Evolutionary conservation across 768 basidiomycete genomes (phyloP).

Genomic region (Mycena belliarum): DNA sequence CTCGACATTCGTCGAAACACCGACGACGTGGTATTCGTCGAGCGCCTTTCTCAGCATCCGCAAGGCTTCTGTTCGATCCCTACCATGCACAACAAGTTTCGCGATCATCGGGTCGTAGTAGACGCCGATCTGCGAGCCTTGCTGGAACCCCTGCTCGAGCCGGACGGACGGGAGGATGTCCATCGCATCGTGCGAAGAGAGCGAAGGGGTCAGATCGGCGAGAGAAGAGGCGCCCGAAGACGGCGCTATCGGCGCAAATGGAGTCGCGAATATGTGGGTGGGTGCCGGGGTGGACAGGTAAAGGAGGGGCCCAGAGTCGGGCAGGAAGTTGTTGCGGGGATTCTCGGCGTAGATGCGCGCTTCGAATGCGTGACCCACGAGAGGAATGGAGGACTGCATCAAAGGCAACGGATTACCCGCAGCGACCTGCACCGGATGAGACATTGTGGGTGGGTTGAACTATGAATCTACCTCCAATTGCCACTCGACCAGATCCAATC

Average conservation of each 20-base stretch:
- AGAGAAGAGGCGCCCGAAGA: conserved; percentile 24
- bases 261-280: conserved; percentile 67
- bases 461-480: conserved; percentile 67
- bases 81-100: conserved; percentile 87
- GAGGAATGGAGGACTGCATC: conserved; percentile 73
- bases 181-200: conserved; percentile 29
- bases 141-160: conserved; percentile 87
- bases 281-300: conserved; percentile 81
- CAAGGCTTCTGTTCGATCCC: conserved; percentile 82
- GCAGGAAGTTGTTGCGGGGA: conserved; percentile 89
- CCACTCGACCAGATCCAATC: conserved; percentile 93
- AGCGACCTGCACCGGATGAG: conserved; percentile 57
- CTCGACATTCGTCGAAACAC: conserved; percentile 89
- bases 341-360: conserved; percentile 96
- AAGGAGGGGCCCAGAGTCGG: conserved; percentile 82
- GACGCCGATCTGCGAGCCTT: conserved; percentile 80
- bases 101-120: conserved; percentile 94
- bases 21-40: conserved; percentile 88
- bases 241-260: conserved; percentile 30
- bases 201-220: conserved; percentile 33
- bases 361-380: conserved; percentile 92
- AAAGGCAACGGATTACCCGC: conserved; percentile 86
- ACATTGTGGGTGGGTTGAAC: background rate
- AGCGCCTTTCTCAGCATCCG: conserved; percentile 77
- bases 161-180: conserved; percentile 63